A percentile compares a stretch with the other conserved stretches of the same genome.
Evolutionary conservation across 2,329 filamentous ascomycete species (phyloP).

Genomic region (Fusarium camptoceras): DNA sequence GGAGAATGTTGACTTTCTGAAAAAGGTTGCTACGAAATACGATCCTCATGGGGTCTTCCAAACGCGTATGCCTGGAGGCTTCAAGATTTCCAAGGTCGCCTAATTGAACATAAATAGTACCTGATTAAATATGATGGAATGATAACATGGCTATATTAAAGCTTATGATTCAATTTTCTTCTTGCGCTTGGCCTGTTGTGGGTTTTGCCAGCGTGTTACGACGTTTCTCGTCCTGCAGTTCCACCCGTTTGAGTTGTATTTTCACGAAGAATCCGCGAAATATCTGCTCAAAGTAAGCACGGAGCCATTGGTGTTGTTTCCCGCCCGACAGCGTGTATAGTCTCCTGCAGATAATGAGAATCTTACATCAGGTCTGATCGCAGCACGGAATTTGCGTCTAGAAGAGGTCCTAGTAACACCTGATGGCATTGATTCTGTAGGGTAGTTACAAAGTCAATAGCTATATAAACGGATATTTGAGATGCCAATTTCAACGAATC

Average conservation of each 20-base stretch:
- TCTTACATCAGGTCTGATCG: neutral
- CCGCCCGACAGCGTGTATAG: no score
- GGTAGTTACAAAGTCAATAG: fast-evolving
- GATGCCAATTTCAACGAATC: neutral
- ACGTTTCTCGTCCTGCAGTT: no score
- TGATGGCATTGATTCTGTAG: neutral
- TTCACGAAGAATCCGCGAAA: fast-evolving
- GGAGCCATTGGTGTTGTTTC: no score
- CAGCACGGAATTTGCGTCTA: neutral
- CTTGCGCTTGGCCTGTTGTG: no score
- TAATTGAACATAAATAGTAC: no score
- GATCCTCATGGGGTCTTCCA: conserved; percentile 1
- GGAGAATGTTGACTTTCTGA: neutral
- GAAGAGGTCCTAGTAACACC: fast-evolving
- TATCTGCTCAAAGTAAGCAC: fast-evolving
- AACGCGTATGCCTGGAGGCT: conserved; percentile 4
- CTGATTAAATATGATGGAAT: neutral
- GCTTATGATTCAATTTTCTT: neutral
- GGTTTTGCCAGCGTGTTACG: no score
- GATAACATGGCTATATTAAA: neutral
- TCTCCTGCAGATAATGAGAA: fast-evolving
- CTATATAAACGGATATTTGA: fast-evolving
- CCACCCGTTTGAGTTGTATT: no score
- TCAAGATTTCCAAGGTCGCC: conserved; percentile 16
- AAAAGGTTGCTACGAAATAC: conserved; percentile 10